Evolutionary conservation across 257 asterid genomes (phyloP).

Genomic region (Echites panduratus): DNA sequence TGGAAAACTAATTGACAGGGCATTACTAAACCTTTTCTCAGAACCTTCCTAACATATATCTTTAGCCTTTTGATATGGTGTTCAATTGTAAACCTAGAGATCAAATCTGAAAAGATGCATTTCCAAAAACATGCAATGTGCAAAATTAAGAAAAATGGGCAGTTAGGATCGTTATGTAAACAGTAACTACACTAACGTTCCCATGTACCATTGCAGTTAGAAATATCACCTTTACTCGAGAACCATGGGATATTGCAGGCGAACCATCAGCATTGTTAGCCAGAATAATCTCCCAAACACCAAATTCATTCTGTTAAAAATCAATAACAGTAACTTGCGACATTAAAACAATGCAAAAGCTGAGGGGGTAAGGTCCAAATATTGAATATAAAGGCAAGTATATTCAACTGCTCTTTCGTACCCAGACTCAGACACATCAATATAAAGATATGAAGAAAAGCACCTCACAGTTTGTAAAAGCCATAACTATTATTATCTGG

Average conservation of each 20-base stretch:
- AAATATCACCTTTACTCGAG: constrained; percentile 79
- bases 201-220: constrained; percentile 1
- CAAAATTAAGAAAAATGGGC: too few species aligned
- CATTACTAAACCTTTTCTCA: neutral
- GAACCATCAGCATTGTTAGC: constrained; percentile 94
- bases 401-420: neutral
- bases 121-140: neutral
- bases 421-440: neutral
- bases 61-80: neutral
- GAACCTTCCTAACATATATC: neutral
- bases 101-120: neutral
- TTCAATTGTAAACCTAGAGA: neutral
- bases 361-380: neutral
- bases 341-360: constrained; percentile 1
- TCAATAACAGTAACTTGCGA: constrained; percentile 11
- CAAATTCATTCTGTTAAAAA: constrained; percentile 83
- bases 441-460: neutral
- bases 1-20: neutral
- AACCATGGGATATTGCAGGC: constrained; percentile 93
- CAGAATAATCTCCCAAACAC: constrained; percentile 93
- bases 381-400: neutral
- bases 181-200: neutral
- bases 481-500: neutral
- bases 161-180: neutral
- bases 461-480: neutral